Conservation (phyloP, 78 protist genomes). For the Capsaspora owczarzaki region DNA sequence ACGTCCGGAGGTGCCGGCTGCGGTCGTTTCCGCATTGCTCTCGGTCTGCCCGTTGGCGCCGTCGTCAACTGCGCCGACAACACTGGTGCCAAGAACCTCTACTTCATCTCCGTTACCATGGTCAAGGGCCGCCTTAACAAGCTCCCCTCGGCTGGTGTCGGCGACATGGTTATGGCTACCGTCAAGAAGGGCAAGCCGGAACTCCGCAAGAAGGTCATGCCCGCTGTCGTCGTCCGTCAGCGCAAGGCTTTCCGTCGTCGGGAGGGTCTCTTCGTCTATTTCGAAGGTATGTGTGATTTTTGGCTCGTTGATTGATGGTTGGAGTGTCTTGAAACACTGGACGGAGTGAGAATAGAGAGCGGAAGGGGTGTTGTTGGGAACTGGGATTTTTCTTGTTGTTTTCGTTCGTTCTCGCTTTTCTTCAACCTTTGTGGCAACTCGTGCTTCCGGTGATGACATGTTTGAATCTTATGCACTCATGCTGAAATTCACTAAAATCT, state of each 20-base stretch:
- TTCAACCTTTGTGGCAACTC: neutral
- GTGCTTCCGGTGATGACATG: neutral
- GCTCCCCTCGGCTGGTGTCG: constrained; percentile 93
- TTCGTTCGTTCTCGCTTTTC: neutral
- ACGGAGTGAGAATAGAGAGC: no score
- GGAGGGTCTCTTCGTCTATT: constrained; percentile 90
- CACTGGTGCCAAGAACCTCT: constrained; percentile 99
- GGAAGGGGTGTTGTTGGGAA: no score
- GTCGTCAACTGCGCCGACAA: constrained; percentile 87
- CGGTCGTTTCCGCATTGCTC: neutral
- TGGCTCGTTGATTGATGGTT: no score
- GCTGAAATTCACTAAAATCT: no score
- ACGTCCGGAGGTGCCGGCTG: neutral
- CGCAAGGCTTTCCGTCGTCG: constrained; percentile 91
- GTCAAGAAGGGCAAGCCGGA: constrained; percentile 99
- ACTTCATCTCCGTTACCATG: constrained; percentile 90
- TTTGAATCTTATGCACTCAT: no score
- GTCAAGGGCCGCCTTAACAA: constrained; percentile 86
- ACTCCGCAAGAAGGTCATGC: constrained; percentile 91
- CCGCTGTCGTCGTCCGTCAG: constrained; percentile 96
- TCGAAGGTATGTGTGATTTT: constrained; percentile 77
- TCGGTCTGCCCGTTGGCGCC: neutral
- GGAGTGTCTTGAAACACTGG: no score
- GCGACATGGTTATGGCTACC: constrained; percentile 93
- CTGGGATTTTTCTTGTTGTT: neutral